These are phyloP conservation scores for Diaporthe sp. DNA, from an alignment of 2,329 filamentous ascomycete genomes.

Conservation along the genomic window DNA sequence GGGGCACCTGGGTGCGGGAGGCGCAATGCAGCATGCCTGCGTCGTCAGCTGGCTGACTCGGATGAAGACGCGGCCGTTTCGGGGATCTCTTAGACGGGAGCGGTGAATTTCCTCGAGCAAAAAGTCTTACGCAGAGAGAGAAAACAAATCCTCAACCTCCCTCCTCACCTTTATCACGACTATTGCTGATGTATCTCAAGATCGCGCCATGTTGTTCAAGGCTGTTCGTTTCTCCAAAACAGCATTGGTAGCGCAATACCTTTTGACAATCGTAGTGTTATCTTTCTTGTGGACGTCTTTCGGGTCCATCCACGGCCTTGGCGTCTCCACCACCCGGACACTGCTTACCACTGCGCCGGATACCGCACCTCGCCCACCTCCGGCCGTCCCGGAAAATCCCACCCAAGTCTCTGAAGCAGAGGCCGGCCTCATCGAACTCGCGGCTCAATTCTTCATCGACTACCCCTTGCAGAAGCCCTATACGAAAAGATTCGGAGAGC, in stretches of 20 bases:
- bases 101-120: not conserved
- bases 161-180: too few species aligned
- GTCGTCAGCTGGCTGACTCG: conserved; percentile 20
- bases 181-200: not conserved
- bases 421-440: not conserved
- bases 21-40: not conserved
- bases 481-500: not conserved
- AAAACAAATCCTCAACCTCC: not conserved
- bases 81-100: not conserved
- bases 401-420: not conserved
- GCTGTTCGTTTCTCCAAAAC: conserved; percentile 4
- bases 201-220: conserved; percentile 16
- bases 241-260: conserved; percentile 6
- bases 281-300: not conserved
- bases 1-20: not conserved
- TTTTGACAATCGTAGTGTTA: not conserved
- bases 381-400: not conserved
- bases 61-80: conserved; percentile 5
- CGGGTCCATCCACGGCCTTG: conserved; percentile 15
- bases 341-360: not conserved
- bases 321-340: conserved; percentile 1
- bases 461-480: conserved; percentile 6
- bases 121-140: not conserved
- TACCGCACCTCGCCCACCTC: not conserved
- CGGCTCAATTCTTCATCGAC: not conserved